These are phyloP conservation scores for Aspergillus avenaceus DNA, from an alignment of 495 filamentous ascomycete genomes.

Conservation along the genomic window DNA sequence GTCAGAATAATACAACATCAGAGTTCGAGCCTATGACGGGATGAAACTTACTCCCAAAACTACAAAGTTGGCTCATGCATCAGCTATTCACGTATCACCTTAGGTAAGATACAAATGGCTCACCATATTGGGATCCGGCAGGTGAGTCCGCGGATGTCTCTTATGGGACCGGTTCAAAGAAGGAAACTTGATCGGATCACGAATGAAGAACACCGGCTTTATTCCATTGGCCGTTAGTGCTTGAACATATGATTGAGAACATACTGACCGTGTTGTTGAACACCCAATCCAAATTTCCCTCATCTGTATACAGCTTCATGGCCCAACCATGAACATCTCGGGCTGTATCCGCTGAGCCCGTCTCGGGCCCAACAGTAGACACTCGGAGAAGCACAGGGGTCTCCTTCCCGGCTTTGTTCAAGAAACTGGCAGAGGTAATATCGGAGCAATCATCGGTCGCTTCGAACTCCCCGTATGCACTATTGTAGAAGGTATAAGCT, in stretches of 20 bases:
- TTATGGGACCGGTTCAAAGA: conserved; percentile 52
- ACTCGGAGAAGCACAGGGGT: conserved; percentile 52
- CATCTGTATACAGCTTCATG: conserved; percentile 67
- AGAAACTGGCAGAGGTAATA: conserved; percentile 3
- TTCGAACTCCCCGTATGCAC: conserved; percentile 5
- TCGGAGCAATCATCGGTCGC: conserved; percentile 1
- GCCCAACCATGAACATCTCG: conserved; percentile 60
- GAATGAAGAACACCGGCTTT: conserved; percentile 45
- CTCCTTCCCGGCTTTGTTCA: conserved; percentile 50
- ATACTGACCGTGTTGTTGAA: conserved; percentile 39
- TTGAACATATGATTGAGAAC: no score
- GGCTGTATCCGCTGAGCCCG: conserved; percentile 53
- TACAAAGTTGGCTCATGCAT: not conserved
- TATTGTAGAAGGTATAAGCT: not conserved
- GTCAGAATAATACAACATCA: not conserved
- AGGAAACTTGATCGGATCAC: conserved; percentile 54
- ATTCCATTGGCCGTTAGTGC: no score
- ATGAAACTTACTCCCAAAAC: conserved; percentile 5
- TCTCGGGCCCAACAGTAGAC: conserved; percentile 57
- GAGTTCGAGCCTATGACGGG: not conserved
- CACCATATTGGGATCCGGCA: conserved; percentile 43
- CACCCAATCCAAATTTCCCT: conserved; percentile 68
- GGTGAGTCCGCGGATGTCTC: conserved; percentile 42
- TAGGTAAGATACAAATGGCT: no score
- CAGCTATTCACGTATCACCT: not conserved